Conservation (phyloP, 768 basidiomycete species). For the Calocybe gangraenosa region DNA sequence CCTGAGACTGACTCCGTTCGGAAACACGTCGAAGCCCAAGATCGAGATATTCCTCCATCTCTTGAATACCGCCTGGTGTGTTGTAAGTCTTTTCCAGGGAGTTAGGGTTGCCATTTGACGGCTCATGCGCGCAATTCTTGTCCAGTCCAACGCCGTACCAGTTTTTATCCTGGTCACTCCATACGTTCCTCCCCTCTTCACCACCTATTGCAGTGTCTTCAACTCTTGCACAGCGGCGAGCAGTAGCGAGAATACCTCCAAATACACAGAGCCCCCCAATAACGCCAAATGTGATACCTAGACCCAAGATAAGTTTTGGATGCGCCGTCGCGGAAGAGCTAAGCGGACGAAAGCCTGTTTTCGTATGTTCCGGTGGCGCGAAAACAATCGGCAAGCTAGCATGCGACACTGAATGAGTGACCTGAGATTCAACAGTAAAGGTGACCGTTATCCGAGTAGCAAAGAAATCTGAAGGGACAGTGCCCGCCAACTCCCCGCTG, state of each 20-base stretch:
- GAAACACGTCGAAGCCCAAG: constrained; percentile 49
- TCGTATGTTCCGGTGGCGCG: constrained; percentile 30
- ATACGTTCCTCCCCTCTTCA: constrained; percentile 53
- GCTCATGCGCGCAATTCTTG: constrained; percentile 20
- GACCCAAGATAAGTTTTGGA: constrained; percentile 48
- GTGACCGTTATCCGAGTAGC: constrained; percentile 42
- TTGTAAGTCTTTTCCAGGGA: constrained; percentile 16
- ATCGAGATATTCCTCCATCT: constrained; percentile 31
- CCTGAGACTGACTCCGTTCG: constrained; percentile 35
- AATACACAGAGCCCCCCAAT: constrained; percentile 57
- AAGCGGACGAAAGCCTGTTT: constrained; percentile 31
- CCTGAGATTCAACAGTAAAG: constrained; percentile 63
- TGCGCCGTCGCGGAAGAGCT: constrained; percentile 40
- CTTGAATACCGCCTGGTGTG: constrained; percentile 12
- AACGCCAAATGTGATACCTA: constrained; percentile 58
- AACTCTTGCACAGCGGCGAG: constrained; percentile 53
- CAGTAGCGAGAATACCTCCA: constrained; percentile 47
- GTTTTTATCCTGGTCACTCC: constrained; percentile 60
- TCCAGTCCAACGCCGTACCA: constrained; percentile 58
- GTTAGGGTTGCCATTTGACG: constrained; percentile 17
- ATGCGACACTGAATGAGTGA: constrained; percentile 71
- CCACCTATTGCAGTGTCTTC: constrained; percentile 58
- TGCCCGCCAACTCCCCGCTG: constrained; percentile 48
- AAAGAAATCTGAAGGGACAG: constrained; percentile 44
- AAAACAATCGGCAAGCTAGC: constrained; percentile 51